Conservation (phyloP, 1,139 yeast species). For the Suhomyces anneliseae region DNA sequence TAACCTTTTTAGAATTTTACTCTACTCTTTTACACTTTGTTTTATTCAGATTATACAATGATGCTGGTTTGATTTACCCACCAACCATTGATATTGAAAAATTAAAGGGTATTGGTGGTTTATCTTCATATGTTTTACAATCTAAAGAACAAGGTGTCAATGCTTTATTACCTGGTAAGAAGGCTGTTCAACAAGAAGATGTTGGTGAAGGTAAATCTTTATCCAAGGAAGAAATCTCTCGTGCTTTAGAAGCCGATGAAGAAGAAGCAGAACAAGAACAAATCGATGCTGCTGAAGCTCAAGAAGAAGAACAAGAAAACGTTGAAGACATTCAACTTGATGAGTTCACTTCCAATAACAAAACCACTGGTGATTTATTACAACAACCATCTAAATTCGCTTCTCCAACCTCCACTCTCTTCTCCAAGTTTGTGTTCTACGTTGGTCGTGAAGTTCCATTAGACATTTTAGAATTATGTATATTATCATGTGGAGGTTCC, state of each 20-base stretch:
- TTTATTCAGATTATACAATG: constrained; percentile 80
- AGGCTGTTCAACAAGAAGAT: constrained; percentile 15
- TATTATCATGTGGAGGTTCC: constrained; percentile 84
- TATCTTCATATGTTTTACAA: constrained; percentile 72
- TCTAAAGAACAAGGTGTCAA: constrained; percentile 39
- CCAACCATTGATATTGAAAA: constrained; percentile 75
- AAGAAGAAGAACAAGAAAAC: constrained; percentile 38
- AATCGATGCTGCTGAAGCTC: constrained; percentile 32
- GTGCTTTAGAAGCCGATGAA: constrained; percentile 54
- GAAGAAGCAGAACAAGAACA: constrained; percentile 35
- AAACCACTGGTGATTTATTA: constrained; percentile 72
- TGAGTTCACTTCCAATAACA: constrained; percentile 61
- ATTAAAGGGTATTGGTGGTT: constrained; percentile 86
- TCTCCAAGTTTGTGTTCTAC: constrained; percentile 74
- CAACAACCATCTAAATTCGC: constrained; percentile 73
- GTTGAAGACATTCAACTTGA: constrained; percentile 58
- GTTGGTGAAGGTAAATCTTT: constrained; percentile 38
- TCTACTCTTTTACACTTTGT: constrained; percentile 89
- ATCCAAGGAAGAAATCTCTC: constrained; percentile 44
- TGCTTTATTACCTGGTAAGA: constrained; percentile 42
- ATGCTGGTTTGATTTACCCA: constrained; percentile 83
- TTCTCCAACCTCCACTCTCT: constrained; percentile 61
- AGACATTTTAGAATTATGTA: constrained; percentile 85
- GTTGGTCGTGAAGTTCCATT: constrained; percentile 96
- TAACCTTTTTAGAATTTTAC: constrained; percentile 93